Base-by-base conservation (phyloP, 1,284 basidiomycete genomes). In the Stygiomarasmius scandens region DNA sequence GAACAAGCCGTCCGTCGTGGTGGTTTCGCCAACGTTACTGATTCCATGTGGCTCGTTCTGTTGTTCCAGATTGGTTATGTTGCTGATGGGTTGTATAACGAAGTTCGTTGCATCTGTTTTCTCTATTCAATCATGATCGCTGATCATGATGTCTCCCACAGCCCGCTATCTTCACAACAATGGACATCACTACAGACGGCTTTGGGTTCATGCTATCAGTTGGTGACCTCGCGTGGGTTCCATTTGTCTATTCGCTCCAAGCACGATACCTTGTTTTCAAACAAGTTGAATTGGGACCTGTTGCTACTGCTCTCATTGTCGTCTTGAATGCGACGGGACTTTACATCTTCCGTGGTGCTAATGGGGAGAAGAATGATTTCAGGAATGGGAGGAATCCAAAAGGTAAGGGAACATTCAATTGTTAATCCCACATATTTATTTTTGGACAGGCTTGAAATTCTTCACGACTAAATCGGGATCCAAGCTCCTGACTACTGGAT, bases 141-240 rank as follows among this genome's bases (percentile, higher is more conserved):
- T 55, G 25, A 50, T 48, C 29, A n/a, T 59, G 27, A 47, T 44
- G n/a, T 45, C 5, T 20, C 3, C 1, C n/a, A 6, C 56, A 90
- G 89, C 84, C 88, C 2, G 89, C 92, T 10, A 87, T 99, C 67
- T 83, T 99, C 61, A 96, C 93, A 9, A 95, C 93, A 19, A 98
- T 99, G 95, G 96, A 99, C 71, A 97, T 99, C 69, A 96, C 90
- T 8, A 94, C 93, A 25, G 97, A 99, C 66, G 96, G 96, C 3
- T 98, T 99, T 66, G 97, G 97, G 6, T 98, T 96, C 82, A 99
- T 99, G 97, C 88, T 99, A 29, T 78, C 93, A 2, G 87, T 97
- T 50, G 97, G 96, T 48, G 95, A 99, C 72, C 84, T 98, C 23
- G 78, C 88, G 19, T 98, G 95, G 92, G 92, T 99, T 9, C 97